Evolutionary conservation across 2,329 filamentous ascomycete species (phyloP).

Genomic region (Fusarium sublunatum): DNA sequence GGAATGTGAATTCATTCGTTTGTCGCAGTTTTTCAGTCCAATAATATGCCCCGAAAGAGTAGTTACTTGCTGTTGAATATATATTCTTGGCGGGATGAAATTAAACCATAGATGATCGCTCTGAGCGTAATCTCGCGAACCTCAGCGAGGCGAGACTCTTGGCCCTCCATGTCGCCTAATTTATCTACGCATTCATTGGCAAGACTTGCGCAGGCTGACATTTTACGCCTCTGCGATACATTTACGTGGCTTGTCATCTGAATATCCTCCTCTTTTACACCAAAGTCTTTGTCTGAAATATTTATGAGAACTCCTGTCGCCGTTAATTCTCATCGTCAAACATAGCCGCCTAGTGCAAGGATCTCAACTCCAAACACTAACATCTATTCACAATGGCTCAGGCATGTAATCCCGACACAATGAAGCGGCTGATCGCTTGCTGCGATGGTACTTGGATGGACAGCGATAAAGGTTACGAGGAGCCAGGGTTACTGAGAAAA

Average conservation of each 20-base stretch:
- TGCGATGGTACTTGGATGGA: constrained; percentile 68
- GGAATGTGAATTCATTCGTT: neutral
- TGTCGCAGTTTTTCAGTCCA: neutral
- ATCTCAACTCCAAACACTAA: neutral
- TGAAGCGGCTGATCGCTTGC: constrained; percentile 63
- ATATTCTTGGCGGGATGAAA: constrained; percentile 6
- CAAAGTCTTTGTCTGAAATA: neutral
- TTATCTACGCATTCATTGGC: constrained; percentile 15
- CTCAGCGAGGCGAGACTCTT: constrained; percentile 39
- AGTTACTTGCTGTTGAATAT: neutral
- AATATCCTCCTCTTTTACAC: neutral
- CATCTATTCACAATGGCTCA: constrained; percentile 11
- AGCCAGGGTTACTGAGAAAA: constrained; percentile 52
- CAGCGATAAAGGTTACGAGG: constrained; percentile 61
- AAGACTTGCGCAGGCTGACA: constrained; percentile 16
- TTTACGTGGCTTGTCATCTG: neutral
- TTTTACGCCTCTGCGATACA: constrained; percentile 13
- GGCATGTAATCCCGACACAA: constrained; percentile 17
- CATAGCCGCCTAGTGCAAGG: too few relatives aligned
- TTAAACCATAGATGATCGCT: constrained; percentile 19
- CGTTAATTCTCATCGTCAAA: neutral
- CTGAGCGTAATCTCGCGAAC: constrained; percentile 17
- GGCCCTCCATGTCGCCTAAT: constrained; percentile 37
- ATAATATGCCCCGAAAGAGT: constrained; percentile 1
- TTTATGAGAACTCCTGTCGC: neutral